Evolutionary conservation across 306 rosid genomes (phyloP).

Genomic region (Trifolium fragiferum): DNA sequence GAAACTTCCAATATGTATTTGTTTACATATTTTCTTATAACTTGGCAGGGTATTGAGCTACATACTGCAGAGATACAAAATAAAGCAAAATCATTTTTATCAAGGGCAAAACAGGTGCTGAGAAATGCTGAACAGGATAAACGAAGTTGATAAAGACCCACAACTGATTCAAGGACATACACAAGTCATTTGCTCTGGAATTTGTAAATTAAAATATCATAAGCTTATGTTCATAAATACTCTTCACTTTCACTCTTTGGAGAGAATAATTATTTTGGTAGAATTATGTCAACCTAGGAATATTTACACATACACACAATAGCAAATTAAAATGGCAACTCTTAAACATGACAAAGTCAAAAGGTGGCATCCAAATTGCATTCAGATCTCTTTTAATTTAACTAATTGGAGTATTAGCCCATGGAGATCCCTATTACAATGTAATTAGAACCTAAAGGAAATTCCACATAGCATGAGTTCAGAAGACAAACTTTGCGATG

Average conservation of each 20-base stretch:
- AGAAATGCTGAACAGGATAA: slow-evolving; percentile 64
- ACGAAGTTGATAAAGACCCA: slow-evolving; percentile 40
- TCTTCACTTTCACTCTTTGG: neutral
- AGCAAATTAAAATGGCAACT: slow-evolving; percentile 11
- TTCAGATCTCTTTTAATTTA: slow-evolving; percentile 2
- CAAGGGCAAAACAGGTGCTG: slow-evolving; percentile 77
- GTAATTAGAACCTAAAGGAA: slow-evolving; percentile 9
- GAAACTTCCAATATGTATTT: neutral
- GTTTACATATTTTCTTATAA: slow-evolving; percentile 6
- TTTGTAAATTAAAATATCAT: slow-evolving; percentile 13
- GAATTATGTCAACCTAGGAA: slow-evolving; percentile 14
- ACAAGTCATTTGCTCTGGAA: slow-evolving; percentile 10
- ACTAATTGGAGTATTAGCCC: neutral
- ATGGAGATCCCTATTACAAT: neutral
- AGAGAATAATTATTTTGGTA: slow-evolving; percentile 9
- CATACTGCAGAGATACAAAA: slow-evolving; percentile 77
- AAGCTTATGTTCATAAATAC: neutral
- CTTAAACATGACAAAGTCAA: neutral
- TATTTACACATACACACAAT: slow-evolving; percentile 15
- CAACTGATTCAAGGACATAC: neutral
- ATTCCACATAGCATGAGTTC: slow-evolving; percentile 29
- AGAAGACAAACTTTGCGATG: slow-evolving; percentile 33
- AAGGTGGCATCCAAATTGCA: slow-evolving; percentile 8
- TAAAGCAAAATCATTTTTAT: slow-evolving; percentile 80
- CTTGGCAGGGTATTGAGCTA: slow-evolving; percentile 61